Percentiles rank a stretch among this genome's conserved stretches.
Conservation (phyloP, 2,329 filamentous ascomycete genomes). For the Dendrostoma leiphaemia region DNA sequence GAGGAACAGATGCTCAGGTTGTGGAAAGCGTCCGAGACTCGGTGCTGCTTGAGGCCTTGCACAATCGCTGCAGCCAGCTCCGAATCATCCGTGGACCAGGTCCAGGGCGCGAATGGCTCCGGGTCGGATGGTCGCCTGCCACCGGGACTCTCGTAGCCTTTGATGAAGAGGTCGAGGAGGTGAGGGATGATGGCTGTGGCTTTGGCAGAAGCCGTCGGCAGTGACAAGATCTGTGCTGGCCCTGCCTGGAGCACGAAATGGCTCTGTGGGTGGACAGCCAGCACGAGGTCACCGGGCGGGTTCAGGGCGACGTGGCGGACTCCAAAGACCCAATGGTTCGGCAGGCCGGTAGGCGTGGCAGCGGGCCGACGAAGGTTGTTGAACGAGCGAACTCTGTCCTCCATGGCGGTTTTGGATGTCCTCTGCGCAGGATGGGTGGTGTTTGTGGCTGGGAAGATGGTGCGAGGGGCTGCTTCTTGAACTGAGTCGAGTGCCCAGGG, state of each 20-base stretch:
- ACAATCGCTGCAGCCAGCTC: neutral
- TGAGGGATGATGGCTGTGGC: neutral
- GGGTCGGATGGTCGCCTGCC: neutral
- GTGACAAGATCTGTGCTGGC: neutral
- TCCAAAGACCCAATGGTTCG: neutral
- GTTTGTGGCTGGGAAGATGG: no score
- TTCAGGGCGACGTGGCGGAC: neutral
- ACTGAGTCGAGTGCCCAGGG: no score
- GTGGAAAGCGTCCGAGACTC: neutral
- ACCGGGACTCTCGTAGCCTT: no score
- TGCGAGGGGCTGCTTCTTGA: no score
- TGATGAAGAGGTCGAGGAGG: neutral
- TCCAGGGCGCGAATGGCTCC: neutral
- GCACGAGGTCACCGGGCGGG: neutral
- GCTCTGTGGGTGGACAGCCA: neutral
- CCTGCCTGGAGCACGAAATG: rapidly evolving
- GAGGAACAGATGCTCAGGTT: neutral
- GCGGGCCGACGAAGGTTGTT: neutral
- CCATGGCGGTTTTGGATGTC: no score
- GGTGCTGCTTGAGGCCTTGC: neutral
- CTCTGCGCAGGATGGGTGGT: no score
- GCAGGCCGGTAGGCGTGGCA: neutral
- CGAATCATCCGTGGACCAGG: neutral
- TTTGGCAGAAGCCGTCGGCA: neutral
- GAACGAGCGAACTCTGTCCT: neutral